Conservation (phyloP, 2,329 filamentous ascomycete genomes). For the Colletotrichum sp. region DNA sequence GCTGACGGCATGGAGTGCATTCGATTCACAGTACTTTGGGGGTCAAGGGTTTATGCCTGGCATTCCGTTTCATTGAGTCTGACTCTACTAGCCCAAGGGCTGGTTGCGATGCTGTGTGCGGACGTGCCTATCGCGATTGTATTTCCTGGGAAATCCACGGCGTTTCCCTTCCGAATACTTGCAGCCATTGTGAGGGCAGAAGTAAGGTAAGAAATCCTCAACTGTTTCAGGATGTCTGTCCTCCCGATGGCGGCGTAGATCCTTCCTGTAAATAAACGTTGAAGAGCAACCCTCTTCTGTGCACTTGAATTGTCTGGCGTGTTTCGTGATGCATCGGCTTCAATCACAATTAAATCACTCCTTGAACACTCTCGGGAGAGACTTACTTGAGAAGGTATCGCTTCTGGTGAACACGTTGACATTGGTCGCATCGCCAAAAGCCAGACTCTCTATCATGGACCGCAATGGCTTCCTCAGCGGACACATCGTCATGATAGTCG, state of each 20-base stretch:
- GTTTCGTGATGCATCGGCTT: neutral
- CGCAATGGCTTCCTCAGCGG: neutral
- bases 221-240: neutral
- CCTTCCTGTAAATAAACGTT: slow-evolving; percentile 8
- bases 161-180: neutral
- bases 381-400: neutral
- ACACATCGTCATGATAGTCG: neutral
- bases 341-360: neutral
- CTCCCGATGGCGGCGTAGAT: neutral
- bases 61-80: neutral
- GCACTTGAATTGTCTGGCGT: slow-evolving; percentile 1
- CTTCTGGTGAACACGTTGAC: neutral
- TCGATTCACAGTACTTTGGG: neutral
- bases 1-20: neutral
- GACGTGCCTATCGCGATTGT: neutral
- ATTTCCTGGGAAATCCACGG: neutral
- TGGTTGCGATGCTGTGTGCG: neutral
- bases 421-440: neutral
- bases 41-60: neutral
- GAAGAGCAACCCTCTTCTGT: neutral
- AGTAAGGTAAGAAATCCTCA: neutral
- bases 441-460: neutral
- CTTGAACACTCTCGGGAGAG: rapidly evolving
- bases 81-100: neutral
- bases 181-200: slow-evolving; percentile 2